Evolutionary conservation across 768 basidiomycete genomes (phyloP).

Genomic region (Lactarius hengduanensis): DNA sequence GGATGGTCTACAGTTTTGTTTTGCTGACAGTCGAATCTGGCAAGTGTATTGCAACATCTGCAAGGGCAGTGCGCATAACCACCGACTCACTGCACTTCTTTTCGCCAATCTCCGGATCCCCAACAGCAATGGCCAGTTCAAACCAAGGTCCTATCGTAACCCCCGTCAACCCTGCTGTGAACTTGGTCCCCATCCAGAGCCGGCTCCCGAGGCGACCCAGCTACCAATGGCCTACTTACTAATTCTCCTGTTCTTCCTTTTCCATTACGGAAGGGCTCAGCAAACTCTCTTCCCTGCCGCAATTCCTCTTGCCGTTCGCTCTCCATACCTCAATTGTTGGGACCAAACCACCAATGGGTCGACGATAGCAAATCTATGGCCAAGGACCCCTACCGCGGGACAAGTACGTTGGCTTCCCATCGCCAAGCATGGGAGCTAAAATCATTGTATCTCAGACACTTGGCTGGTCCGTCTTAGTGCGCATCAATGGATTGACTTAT

Average conservation of each 20-base stretch:
- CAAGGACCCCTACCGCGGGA: slow-evolving; percentile 15
- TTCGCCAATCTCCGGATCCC: not conserved
- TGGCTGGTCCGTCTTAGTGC: slow-evolving; percentile 21
- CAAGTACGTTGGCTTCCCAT: not conserved
- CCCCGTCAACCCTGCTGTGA: not conserved
- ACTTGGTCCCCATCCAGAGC: not conserved
- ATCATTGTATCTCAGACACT: slow-evolving; percentile 6
- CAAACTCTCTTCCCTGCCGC: slow-evolving; percentile 29
- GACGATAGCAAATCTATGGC: slow-evolving; percentile 23
- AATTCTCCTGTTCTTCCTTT: not conserved
- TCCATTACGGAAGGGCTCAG: slow-evolving; percentile 1
- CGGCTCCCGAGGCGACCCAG: not conserved
- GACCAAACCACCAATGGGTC: slow-evolving; percentile 8
- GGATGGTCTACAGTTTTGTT: too few species aligned
- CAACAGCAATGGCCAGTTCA: not conserved
- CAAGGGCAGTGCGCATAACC: too few species aligned
- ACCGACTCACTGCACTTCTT: not conserved
- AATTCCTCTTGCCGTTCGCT: slow-evolving; percentile 33
- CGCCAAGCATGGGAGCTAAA: not conserved
- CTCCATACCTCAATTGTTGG: slow-evolving; percentile 34
- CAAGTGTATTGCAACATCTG: too few species aligned
- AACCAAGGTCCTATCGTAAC: not conserved
- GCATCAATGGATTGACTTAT: slow-evolving; percentile 24
- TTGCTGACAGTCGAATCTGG: too few species aligned
- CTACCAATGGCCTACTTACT: not conserved